Base-by-base conservation (phyloP, 208 protist species). In the Leishmania turanica region DNA sequence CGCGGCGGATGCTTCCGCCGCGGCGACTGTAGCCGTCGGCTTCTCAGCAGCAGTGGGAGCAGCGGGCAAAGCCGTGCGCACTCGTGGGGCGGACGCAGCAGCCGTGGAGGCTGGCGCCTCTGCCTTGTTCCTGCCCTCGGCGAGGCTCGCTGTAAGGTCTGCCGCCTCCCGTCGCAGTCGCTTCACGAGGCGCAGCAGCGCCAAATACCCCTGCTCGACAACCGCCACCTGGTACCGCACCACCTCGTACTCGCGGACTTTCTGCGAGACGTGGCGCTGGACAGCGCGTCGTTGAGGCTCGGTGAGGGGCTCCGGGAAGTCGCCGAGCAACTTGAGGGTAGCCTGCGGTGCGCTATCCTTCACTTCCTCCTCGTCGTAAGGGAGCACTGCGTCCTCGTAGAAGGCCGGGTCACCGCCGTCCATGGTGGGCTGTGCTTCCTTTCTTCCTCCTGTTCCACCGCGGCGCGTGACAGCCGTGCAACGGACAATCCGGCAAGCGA, bases 231-330 rank as follows among this genome's bases (percentile, higher is more conserved):
- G 86, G 58, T 77, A 77, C 37, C 83, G 85, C 75, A 96, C 77
- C n/a, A 62, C 58, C 27, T 84, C 62, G 76, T 89, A 92, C 31
- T 90, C 83, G 37, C 84, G 89, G 0, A 93, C 81, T 70, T 80
- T 72, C 42, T 58, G 78, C 11, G 85, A 51, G 21, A 90, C 87
- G 77, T 93, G 83, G 27, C 80, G 87, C 56, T 84, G 84, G 8
- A 96, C 79, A 34, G 79, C 70, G 6, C 75, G 70, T 0, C 91
- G 89, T 75, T 97, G 90, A 2, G 77, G 73, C 37, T 74, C 73
- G 24, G 89, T 95, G 17, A 97, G 89, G 5, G 92, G 92, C 37
- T 89, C 89, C 0, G 94, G 94, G 58, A 93, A 96, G 78, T 95
- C 90, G 8, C 85, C 80, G 54, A 89, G 53, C 21, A 96, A 77